phyloP scores from a whole-genome alignment of 768 basidiomycete genomes.

The Tubosaeta sp. region DNA sequence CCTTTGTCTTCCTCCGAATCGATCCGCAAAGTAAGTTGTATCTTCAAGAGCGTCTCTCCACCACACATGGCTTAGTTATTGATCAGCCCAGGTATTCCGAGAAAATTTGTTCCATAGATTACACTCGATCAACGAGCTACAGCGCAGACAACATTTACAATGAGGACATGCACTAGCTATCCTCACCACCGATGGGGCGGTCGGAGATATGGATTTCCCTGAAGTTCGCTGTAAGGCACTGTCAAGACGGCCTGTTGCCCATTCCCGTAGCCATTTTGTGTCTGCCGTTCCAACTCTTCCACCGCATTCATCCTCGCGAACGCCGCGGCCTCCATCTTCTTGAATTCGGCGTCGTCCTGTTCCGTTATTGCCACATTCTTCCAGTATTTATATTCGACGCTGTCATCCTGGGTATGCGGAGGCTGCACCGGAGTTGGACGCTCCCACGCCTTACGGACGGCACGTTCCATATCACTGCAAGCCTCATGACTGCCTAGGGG shows the following conservation, averaged over 20 bases:
- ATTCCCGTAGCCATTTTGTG: not conserved
- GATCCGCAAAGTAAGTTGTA: too few species aligned
- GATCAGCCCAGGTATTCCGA: too few species aligned
- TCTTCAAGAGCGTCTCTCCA: too few species aligned
- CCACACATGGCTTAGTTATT: too few species aligned
- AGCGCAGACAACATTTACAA: too few species aligned
- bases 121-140: too few species aligned
- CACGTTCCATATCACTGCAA: not conserved
- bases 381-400: conserved; percentile 15
- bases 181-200: not conserved
- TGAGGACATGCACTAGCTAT: too few species aligned
- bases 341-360: conserved; percentile 13
- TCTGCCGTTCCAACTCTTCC: not conserved
- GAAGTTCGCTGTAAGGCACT: not conserved
- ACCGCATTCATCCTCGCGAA: not conserved
- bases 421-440: too few species aligned
- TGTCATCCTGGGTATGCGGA: too few species aligned
- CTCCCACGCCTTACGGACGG: not conserved
- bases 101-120: too few species aligned
- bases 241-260: not conserved
- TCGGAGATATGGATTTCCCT: not conserved
- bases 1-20: too few species aligned
- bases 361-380: conserved; percentile 19
- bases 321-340: not conserved
- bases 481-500: not conserved